Evolutionary conservation across 1,139 yeast genomes (phyloP), one percentile per base, ranked within the genome.

Genomic region (Geotrichum macrosporum): DNA sequence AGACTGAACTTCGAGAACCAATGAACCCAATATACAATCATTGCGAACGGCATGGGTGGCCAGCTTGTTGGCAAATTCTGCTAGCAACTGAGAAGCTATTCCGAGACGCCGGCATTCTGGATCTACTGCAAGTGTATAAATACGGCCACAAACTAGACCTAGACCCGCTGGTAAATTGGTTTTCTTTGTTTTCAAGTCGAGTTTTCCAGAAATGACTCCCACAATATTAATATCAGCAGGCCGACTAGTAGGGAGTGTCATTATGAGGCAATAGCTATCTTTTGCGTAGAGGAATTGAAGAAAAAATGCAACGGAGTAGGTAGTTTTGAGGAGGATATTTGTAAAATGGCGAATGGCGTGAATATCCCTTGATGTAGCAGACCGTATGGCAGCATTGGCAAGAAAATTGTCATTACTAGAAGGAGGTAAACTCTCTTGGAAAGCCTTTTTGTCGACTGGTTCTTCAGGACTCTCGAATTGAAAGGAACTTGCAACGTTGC

Each of bases 151-250:
- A 1, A 24, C 40, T 5, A 36, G 32, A 13, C n/a, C 21, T 24
- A 36, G 20, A 41, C 44, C 20, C 41, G 50, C 30, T n/a, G 32
- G 32, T n/a, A 29, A 9, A 38, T 48, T 16, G 48, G 49, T 31
- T 37, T 42, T 8, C 35, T n/a, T 31, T 19, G 45, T 22, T 19
- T 22, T 15, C 12, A 37, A 30, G 31, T 48, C 55, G 15, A 54
- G 31, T 27, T 47, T 43, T n/a, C 59, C 59, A 6, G 57, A 44
- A 18, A 55, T 50, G 15, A 47, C 57, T 4, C 57, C 58, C 1
- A 53, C 40, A 15, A 55, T 46, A 16, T 38, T 41, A 20, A 39
- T 15, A 13, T 29, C 16, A 26, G 37, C 30, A 1, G 50, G 31
- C 27, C 35, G 33, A 33, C 39, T 38, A 9, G 36, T 35, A 19